Evolutionary conservation across 2,329 filamentous ascomycete species (phyloP).

Genomic region (Furcasterigmium sp.): DNA sequence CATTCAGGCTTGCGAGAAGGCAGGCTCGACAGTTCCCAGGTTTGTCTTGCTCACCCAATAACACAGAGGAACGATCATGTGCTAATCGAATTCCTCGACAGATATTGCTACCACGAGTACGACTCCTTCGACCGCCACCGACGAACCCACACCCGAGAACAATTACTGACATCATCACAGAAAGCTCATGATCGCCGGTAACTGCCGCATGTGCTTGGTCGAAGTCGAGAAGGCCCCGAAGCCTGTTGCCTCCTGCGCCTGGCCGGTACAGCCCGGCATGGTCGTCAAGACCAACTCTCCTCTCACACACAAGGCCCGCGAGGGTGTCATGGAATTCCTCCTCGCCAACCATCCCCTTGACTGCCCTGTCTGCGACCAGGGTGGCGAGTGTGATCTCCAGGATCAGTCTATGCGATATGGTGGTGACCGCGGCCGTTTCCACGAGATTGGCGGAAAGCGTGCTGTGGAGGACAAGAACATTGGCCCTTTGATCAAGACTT

Average conservation of each 20-base stretch:
- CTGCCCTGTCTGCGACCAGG: slow-evolving; percentile 97
- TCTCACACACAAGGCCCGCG: slow-evolving; percentile 92
- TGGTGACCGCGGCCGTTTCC: slow-evolving; percentile 91
- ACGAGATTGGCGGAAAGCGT: slow-evolving; percentile 92
- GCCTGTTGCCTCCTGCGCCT: slow-evolving; percentile 95
- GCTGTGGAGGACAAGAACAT: slow-evolving; percentile 99
- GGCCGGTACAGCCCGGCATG: slow-evolving; percentile 98
- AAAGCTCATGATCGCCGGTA: slow-evolving; percentile 98
- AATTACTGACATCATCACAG: slow-evolving; percentile 42
- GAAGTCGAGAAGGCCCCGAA: slow-evolving; percentile 96
- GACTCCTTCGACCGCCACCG: slow-evolving; percentile 26
- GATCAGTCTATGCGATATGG: slow-evolving; percentile 99
- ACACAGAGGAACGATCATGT: slow-evolving; percentile 2
- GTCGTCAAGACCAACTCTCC: slow-evolving; percentile 98
- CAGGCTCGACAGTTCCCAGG: slow-evolving; percentile 83
- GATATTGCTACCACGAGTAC: slow-evolving; percentile 99
- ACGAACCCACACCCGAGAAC: slow-evolving; percentile 11
- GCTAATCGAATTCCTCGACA: slow-evolving; percentile 31
- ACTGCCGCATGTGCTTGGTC: slow-evolving; percentile 99
- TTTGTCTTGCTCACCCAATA: slow-evolving; percentile 31
- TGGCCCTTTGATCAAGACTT: slow-evolving; percentile 95
- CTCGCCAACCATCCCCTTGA: slow-evolving; percentile 94
- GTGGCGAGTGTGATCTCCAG: slow-evolving; percentile 97
- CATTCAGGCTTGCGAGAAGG: slow-evolving; percentile 99
- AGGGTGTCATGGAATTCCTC: slow-evolving; percentile 98